Conservation (phyloP, 306 rosid genomes). For the Rubus parviflorus region DNA sequence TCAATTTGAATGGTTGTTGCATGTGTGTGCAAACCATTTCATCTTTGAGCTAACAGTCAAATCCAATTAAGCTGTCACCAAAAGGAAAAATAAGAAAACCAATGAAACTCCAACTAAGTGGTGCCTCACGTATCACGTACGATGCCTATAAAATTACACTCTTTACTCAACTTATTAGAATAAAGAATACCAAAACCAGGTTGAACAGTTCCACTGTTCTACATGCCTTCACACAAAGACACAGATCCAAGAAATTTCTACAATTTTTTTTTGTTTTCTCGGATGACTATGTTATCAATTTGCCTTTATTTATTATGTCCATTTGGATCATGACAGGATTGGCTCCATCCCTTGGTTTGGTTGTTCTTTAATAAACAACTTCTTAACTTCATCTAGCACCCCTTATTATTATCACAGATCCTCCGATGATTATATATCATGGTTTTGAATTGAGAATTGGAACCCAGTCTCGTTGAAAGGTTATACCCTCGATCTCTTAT, state of each 20-base stretch:
- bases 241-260: neutral
- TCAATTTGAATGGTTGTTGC: neutral
- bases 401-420: neutral
- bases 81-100: neutral
- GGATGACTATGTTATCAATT: neutral
- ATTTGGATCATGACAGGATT: neutral
- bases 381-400: neutral
- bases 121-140: neutral
- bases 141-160: neutral
- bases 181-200: neutral
- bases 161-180: neutral
- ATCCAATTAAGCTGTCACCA: neutral
- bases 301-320: neutral
- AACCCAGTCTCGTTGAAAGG: neutral
- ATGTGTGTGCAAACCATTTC: neutral
- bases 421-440: neutral
- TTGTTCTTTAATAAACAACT: neutral
- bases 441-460: neutral
- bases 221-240: neutral
- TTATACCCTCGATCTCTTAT: neutral
- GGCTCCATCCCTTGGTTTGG: neutral
- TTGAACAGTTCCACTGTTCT: slow-evolving; percentile 2
- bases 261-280: neutral
- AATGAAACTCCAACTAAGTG: neutral
- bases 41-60: slow-evolving; percentile 10